Conservation (phyloP, 306 rosid genomes). For the Trifolium repens region DNA sequence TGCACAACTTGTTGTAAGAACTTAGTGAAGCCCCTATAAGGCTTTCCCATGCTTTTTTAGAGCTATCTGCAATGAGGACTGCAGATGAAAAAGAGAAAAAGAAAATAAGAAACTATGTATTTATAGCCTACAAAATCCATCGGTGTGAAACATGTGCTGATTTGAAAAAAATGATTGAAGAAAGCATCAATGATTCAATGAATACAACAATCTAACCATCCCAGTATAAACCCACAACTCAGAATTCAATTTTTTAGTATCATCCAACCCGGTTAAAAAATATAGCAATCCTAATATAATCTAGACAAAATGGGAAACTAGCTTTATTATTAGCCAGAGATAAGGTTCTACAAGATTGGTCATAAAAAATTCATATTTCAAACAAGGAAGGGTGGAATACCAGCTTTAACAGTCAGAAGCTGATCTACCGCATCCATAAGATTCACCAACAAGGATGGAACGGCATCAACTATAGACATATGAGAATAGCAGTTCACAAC, state of each 20-base stretch:
- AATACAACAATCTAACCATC: background rate
- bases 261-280: conserved; percentile 14
- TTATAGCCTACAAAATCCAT: conserved; percentile 4
- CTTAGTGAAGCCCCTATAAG: conserved; percentile 68
- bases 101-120: conserved; percentile 19
- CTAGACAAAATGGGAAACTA: conserved; percentile 21
- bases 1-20: conserved; percentile 54
- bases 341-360: conserved; percentile 6
- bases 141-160: conserved; percentile 12
- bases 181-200: conserved; percentile 13
- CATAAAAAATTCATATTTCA: conserved; percentile 14
- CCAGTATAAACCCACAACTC: conserved; percentile 3
- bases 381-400: conserved; percentile 49
- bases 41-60: conserved; percentile 63
- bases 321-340: conserved; percentile 27
- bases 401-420: conserved; percentile 52
- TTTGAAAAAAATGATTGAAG: conserved; percentile 20
- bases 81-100: conserved; percentile 22
- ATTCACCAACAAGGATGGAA: conserved; percentile 59
- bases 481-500: conserved; percentile 68
- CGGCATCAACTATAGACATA: conserved; percentile 49
- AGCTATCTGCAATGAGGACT: conserved; percentile 51
- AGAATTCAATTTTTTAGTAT: conserved; percentile 2
- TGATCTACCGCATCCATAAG: conserved; percentile 67
- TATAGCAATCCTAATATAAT: conserved; percentile 7